Evolutionary conservation across 2,329 filamentous ascomycete genomes (phyloP).

Genomic region (Pseudocercospora musae): DNA sequence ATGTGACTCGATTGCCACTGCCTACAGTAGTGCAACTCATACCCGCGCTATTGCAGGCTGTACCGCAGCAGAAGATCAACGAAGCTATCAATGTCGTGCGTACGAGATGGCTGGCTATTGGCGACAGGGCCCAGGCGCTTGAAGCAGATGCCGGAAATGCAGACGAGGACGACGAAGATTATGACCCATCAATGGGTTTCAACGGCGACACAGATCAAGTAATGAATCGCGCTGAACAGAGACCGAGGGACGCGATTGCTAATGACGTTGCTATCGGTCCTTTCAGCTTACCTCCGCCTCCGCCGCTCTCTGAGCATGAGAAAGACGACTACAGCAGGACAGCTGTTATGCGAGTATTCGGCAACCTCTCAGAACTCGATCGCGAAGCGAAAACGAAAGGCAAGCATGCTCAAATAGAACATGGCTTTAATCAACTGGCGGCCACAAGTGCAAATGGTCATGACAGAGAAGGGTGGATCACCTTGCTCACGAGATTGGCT

Average conservation of each 20-base stretch:
- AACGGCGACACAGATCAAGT: constrained; percentile 76
- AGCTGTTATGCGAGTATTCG: constrained; percentile 73
- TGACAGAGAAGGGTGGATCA: constrained; percentile 87
- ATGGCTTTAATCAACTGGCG: constrained; percentile 71
- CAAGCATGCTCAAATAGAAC: constrained; percentile 39
- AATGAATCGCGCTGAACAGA: constrained; percentile 70
- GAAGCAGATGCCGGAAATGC: constrained; percentile 34
- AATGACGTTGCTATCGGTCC: constrained; percentile 61
- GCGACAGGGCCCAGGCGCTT: constrained; percentile 24
- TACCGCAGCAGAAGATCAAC: constrained; percentile 66
- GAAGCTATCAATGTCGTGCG: constrained; percentile 65
- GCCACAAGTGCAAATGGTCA: constrained; percentile 69
- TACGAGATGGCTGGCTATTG: constrained; percentile 40
- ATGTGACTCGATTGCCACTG: constrained; percentile 74
- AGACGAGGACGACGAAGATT: constrained; percentile 78
- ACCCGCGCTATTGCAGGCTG: constrained; percentile 69
- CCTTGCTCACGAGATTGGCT: constrained; percentile 78
- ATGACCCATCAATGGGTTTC: constrained; percentile 81
- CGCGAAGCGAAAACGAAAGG: constrained; percentile 60
- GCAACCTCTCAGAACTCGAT: constrained; percentile 70
- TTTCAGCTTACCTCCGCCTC: constrained; percentile 76
- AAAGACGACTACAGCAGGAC: constrained; percentile 71
- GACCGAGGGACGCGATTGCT: constrained; percentile 45
- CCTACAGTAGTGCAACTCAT: constrained; percentile 76
- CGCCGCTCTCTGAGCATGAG: constrained; percentile 67